Evolutionary conservation across 306 rosid species (phyloP), one percentile per base, ranked within the genome.

Genomic region (Dicorynia guianensis): DNA sequence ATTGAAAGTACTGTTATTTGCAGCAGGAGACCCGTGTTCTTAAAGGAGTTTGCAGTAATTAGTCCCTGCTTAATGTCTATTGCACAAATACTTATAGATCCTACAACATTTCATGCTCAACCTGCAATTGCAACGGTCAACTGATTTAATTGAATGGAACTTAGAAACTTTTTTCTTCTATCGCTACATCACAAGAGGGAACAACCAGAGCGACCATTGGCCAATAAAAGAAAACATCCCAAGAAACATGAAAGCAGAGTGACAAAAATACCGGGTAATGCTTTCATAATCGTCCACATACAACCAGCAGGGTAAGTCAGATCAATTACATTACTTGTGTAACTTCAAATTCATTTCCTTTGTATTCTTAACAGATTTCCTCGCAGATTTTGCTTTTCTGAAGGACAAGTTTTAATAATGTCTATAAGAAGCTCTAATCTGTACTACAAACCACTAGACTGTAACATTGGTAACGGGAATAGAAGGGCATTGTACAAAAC

Each of bases 401-500:
- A 39, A 53, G 63, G 61, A 59, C 68, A 67, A 19, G 58, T 63
- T 77, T 38, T 60, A 34, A n/a, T 10, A 44, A 30, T n/a, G 44
- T 20, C 68, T 11, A 81, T 65, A 64, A 64, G 13, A 80, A 55
- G 48, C 64, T 47, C 8, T 76, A 57, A 56, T 44, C 40, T 68
- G 62, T 67, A 60, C 60, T 60, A 80, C 65, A 82, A 58, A 48
- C 71, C 86, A 76, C 67, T 71, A 72, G 56, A 56, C 62, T 62
- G 62, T 69, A 78, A 58, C 50, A 74, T 70, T 61, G 69, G 77
- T 69, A 62, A 64, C 46, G 63, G 44, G 62, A 55, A 64, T 58
- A 19, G 69, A 63, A 55, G 79, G 59, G 65, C 40, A 59, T 69
- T 7, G 80, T 56, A 85, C 80, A 76, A 68, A 70, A 67, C 89